Conservation (phyloP, 108 stramenopile species). For the Nitzschia palea region DNA sequence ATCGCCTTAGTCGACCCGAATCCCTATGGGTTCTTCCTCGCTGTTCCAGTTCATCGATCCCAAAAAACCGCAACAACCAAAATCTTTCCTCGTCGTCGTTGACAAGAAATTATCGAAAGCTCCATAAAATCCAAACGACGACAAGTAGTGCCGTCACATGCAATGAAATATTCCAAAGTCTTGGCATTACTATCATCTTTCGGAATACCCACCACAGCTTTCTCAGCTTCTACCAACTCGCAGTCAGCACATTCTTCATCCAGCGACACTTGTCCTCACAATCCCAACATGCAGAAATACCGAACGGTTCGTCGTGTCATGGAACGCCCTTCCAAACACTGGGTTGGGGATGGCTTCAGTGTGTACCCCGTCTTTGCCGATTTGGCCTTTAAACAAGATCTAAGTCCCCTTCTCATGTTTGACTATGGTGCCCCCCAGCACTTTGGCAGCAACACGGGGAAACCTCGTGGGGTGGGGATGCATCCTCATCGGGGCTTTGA, state of each 20-base stretch:
- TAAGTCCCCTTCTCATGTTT: conserved; percentile 85
- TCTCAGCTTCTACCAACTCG: conserved; percentile 1
- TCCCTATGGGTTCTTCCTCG: too few species aligned
- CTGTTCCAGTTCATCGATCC: too few species aligned
- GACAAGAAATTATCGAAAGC: too few species aligned
- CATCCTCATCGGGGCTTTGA: conserved; percentile 77
- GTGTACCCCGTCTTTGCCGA: conserved; percentile 82
- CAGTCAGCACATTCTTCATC: not conserved
- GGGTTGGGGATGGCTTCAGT: conserved; percentile 86
- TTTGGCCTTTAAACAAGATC: conserved; percentile 74
- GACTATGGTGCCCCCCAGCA: conserved; percentile 78
- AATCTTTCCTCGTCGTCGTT: too few species aligned
- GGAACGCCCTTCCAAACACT: conserved; percentile 54
- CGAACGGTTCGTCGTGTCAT: conserved; percentile 42
- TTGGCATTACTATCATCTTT: not conserved
- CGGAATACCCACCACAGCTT: not conserved
- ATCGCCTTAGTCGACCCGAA: too few species aligned
- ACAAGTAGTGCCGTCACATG: too few species aligned
- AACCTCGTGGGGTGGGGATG: conserved; percentile 71
- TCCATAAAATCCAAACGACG: too few species aligned
- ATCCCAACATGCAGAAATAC: conserved; percentile 19
- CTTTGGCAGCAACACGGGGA: conserved; percentile 36
- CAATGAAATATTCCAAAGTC: not conserved
- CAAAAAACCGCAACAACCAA: too few species aligned
- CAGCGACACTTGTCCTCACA: not conserved